Base-by-base conservation (phyloP, 2,329 filamentous ascomycete genomes). In the Helotiales sp. region DNA sequence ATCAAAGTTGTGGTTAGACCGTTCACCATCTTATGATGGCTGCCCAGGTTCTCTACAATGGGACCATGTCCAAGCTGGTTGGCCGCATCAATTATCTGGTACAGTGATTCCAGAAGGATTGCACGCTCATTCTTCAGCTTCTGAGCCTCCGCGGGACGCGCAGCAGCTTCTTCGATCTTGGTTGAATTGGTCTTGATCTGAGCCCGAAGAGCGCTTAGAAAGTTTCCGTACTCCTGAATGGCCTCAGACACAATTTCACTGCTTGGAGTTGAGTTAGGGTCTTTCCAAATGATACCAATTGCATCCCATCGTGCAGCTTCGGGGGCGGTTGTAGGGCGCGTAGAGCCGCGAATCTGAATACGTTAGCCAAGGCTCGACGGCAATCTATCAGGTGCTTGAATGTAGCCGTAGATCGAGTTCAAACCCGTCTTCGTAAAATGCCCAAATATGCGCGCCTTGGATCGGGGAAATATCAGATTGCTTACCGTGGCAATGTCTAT, bases 41-140 rank as follows among this genome's bases (percentile, higher is more conserved):
- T 82, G 8, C 86, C 86, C 40, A 89, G 79, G 63, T 88, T 87
- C 71, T 86, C 84, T 45, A 89, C 76, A 15, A 88, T 84, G 24
- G 82, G 81, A 52, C 82, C 81, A 73, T 88, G 85, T 13, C 86
- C 86, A 76, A 83, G 83, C 26, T 82, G 80, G 61, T 86, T 81
- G 1, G 85, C 85, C 11, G 84, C 82, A 69, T 88, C 82, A 55
- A 88, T 79, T 1, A 85, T 83, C 61, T 81, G 77, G 69, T 81
- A 83, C 5, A 89, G 78, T 4, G 82, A 79, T 45, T 85, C 80
- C 66, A 84, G 82, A 70, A 83, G 83, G 61, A 77, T 73, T 2
- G 81, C 80, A 6, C 83, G 79, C 8, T 79, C 78, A 7, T 78
- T 76, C 69, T 81, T 83, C 17, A 84, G 73, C 50, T 75, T 78